Percentiles rank a stretch among this genome's conserved stretches.
These are phyloP conservation scores for Globisporangium okanoganense DNA, from an alignment of 352 stramenopile genomes.

Conservation along the genomic window DNA sequence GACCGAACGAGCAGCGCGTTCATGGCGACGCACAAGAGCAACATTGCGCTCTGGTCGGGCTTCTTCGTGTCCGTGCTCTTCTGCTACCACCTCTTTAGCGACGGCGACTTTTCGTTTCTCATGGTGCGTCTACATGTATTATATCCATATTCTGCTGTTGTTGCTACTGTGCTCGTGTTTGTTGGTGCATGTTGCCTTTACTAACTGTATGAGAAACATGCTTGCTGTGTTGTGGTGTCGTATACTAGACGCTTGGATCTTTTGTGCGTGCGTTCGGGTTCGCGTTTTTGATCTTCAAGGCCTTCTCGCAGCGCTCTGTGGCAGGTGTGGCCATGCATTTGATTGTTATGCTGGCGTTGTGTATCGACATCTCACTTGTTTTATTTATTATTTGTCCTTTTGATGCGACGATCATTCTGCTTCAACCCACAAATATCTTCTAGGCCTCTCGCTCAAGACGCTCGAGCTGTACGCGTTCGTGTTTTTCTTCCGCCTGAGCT, in stretches of 20 bases:
- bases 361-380: background rate
- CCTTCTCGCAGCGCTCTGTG: constrained; percentile 90
- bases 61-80: constrained; percentile 95
- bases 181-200: background rate
- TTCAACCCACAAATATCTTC: constrained; percentile 10
- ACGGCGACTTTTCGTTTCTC: constrained; percentile 98
- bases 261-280: constrained; percentile 90
- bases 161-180: background rate
- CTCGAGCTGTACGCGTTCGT: constrained; percentile 96
- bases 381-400: background rate
- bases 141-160: background rate
- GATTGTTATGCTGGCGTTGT: background rate
- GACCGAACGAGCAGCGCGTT: constrained; percentile 35
- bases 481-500: constrained; percentile 96
- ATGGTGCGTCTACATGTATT: too few relatives aligned
- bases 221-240: constrained; percentile 1
- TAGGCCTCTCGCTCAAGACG: constrained; percentile 95
- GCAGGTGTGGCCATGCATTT: constrained; percentile 35
- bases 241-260: constrained; percentile 81
- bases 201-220: background rate
- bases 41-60: constrained; percentile 95
- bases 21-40: constrained; percentile 90
- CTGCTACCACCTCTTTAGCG: constrained; percentile 96
- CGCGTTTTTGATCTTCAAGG: constrained; percentile 94
- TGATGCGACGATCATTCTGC: background rate